A percentile compares a stretch with the other conserved stretches of the same genome.
Conservation (phyloP, 2,329 filamentous ascomycete genomes). For the Venturia effusa region DNA sequence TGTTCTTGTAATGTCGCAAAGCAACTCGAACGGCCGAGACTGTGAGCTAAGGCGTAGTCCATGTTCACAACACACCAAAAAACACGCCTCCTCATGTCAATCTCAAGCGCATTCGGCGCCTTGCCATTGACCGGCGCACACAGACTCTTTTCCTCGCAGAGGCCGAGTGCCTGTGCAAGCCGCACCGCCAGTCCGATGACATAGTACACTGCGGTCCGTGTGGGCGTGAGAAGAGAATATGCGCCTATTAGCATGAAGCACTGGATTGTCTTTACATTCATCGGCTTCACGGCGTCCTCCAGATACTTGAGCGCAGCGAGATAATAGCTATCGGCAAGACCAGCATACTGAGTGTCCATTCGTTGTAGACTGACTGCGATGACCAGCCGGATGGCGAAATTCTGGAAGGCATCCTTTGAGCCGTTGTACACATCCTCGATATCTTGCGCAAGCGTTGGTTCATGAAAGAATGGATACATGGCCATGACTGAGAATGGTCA, state of each 20-base stretch:
- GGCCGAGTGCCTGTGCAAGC: slow-evolving; percentile 77
- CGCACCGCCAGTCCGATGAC: slow-evolving; percentile 80
- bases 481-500: slow-evolving; percentile 29
- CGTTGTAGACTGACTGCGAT: slow-evolving; percentile 93
- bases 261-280: slow-evolving; percentile 82
- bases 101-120: slow-evolving; percentile 56
- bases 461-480: slow-evolving; percentile 78
- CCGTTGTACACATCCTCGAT: slow-evolving; percentile 72
- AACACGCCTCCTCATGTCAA: slow-evolving; percentile 81
- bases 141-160: slow-evolving; percentile 84
- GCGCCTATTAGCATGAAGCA: slow-evolving; percentile 79
- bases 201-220: slow-evolving; percentile 85
- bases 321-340: slow-evolving; percentile 89
- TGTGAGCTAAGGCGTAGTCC: slow-evolving; percentile 80
- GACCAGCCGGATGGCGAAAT: slow-evolving; percentile 83
- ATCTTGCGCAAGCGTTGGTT: slow-evolving; percentile 64
- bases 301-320: slow-evolving; percentile 77
- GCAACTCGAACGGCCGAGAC: slow-evolving; percentile 74
- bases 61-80: slow-evolving; percentile 83
- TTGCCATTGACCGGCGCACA: slow-evolving; percentile 48
- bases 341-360: slow-evolving; percentile 79
- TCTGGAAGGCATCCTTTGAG: slow-evolving; percentile 67
- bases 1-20: slow-evolving; percentile 75
- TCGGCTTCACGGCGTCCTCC: slow-evolving; percentile 72
- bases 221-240: slow-evolving; percentile 87